Percentiles rank a stretch among this genome's conserved stretches.
Conservation (phyloP, 1,284 basidiomycete genomes). For the Cryptococcus sp. region DNA sequence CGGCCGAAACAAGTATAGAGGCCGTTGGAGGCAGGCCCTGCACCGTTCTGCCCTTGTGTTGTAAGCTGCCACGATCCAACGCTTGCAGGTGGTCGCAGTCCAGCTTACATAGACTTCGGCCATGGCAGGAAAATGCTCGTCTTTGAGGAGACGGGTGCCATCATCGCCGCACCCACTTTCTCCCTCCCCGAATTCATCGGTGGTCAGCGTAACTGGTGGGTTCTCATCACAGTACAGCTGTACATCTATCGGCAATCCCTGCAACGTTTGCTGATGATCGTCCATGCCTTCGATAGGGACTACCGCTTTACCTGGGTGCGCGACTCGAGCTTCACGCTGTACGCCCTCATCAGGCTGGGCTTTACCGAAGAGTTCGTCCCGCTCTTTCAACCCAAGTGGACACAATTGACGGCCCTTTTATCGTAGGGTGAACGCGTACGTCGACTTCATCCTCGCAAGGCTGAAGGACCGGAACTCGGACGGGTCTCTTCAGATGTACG, state of each 20-base stretch:
- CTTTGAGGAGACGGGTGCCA: slow-evolving; percentile 60
- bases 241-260: too few relatives aligned
- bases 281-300: slow-evolving; percentile 32
- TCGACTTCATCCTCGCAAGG: slow-evolving; percentile 83
- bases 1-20: slow-evolving; percentile 63
- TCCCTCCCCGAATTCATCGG: slow-evolving; percentile 86
- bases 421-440: slow-evolving; percentile 56
- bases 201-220: slow-evolving; percentile 73
- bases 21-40: slow-evolving; percentile 90
- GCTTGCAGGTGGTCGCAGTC: too few relatives aligned
- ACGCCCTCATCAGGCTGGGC: slow-evolving; percentile 82
- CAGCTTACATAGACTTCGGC: slow-evolving; percentile 3
- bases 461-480: slow-evolving; percentile 76
- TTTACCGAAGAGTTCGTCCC: slow-evolving; percentile 77
- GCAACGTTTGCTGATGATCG: too few relatives aligned
- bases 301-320: slow-evolving; percentile 61
- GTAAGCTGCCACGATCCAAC: slow-evolving; percentile 50
- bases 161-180: slow-evolving; percentile 89
- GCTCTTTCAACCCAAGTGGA: background rate
- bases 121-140: slow-evolving; percentile 46
- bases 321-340: slow-evolving; percentile 86
- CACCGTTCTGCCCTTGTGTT: slow-evolving; percentile 77
- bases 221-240: background rate
- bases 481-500: slow-evolving; percentile 81
- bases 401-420: background rate